phyloP scores from a whole-genome alignment of 2,329 filamentous ascomycete genomes.

The Aureobasidium sp. region DNA sequence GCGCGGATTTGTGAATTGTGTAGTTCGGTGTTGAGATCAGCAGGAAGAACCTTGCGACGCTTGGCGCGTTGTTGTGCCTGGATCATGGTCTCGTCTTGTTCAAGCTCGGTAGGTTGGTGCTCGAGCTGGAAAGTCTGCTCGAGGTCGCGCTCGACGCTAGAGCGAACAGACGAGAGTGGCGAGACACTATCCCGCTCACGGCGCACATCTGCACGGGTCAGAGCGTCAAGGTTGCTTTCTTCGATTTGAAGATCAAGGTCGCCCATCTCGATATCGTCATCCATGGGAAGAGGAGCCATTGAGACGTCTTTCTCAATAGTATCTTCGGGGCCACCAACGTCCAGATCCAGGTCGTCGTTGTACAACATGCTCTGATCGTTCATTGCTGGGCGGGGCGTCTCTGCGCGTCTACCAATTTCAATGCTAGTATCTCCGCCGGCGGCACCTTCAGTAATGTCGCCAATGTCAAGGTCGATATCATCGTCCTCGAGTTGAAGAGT shows the following conservation, averaged over 20 bases:
- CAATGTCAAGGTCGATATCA: constrained; percentile 57
- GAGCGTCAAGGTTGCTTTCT: constrained; percentile 31
- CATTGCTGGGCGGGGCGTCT: constrained; percentile 46
- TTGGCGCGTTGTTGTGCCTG: constrained; percentile 62
- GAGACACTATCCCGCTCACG: constrained; percentile 41
- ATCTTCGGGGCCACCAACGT: constrained; percentile 31
- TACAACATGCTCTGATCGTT: constrained; percentile 47
- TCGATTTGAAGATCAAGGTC: constrained; percentile 28
- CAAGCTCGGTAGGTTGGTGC: constrained; percentile 32
- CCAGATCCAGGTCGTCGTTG: constrained; percentile 49
- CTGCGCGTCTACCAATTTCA: constrained; percentile 84
- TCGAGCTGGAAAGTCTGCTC: constrained; percentile 48
- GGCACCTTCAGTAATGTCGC: constrained; percentile 31
- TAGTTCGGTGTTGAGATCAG: constrained; percentile 75
- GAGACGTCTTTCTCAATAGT: constrained; percentile 18
- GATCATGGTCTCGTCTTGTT: constrained; percentile 42
- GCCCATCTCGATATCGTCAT: constrained; percentile 36
- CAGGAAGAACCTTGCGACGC: constrained; percentile 71
- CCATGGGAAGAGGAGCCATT: constrained; percentile 14
- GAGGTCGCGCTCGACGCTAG: constrained; percentile 51
- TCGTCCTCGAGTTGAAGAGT: constrained; percentile 46
- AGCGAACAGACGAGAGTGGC: constrained; percentile 45
- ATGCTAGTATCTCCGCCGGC: constrained; percentile 46
- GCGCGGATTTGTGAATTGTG: constrained; percentile 71
- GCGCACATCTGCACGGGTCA: constrained; percentile 33